Percentiles rank a stretch among this genome's conserved stretches.
Evolutionary conservation across 2,329 filamentous ascomycete species (phyloP).

Genomic region (Monilinia aucupariae): DNA sequence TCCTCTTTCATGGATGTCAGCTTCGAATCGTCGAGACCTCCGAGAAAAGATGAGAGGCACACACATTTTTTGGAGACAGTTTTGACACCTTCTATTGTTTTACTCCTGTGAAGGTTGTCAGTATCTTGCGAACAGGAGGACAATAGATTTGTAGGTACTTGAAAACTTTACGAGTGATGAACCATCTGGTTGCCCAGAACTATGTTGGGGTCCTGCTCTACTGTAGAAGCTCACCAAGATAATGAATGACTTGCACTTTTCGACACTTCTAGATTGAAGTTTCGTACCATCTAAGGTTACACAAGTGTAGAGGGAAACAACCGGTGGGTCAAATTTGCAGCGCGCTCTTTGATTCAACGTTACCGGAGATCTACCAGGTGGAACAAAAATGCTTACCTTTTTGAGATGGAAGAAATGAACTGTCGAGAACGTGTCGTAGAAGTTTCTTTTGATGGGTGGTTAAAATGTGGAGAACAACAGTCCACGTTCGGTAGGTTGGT

Average conservation of each 20-base stretch:
- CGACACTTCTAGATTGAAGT: fast-evolving
- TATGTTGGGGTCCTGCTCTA: not conserved
- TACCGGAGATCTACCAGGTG: no score
- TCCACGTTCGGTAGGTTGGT: no score
- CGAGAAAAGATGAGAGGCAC: no score
- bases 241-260: not conserved
- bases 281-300: not conserved
- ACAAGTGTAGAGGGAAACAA: fast-evolving
- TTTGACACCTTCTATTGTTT: fast-evolving
- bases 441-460: no score
- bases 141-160: not conserved
- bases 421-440: no score
- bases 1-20: not conserved
- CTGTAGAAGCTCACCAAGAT: not conserved
- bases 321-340: not conserved
- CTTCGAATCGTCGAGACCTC: not conserved
- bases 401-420: no score
- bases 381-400: no score
- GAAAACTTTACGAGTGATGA: not conserved
- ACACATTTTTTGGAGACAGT: not conserved
- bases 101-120: not conserved
- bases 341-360: no score
- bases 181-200: not conserved
- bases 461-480: no score
- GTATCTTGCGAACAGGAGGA: not conserved